Conservation (phyloP, 1,139 yeast genomes). For the Magnusiomyces starmeri region DNA sequence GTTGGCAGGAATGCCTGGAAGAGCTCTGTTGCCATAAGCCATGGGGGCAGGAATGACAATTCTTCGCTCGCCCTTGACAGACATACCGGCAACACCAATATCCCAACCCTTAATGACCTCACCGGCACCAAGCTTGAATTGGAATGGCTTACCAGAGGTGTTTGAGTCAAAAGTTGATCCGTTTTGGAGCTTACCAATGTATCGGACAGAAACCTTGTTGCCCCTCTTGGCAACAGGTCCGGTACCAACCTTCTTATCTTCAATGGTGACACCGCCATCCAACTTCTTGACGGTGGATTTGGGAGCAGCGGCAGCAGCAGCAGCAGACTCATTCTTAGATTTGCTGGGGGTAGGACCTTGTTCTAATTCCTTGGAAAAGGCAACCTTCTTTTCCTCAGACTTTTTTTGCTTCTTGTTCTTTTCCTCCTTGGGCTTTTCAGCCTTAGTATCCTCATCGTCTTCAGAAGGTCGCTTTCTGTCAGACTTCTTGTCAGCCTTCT, state of each 20-base stretch:
- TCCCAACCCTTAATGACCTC: conserved; percentile 99
- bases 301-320: conserved; percentile 26
- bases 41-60: conserved; percentile 90
- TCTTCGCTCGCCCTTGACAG: conserved; percentile 98
- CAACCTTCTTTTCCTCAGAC: conserved; percentile 62
- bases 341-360: conserved; percentile 63
- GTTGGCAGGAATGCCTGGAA: conserved; percentile 97
- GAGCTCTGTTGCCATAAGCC: conserved; percentile 90
- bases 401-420: conserved; percentile 31
- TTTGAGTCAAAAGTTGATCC: conserved; percentile 96
- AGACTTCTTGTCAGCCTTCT: conserved; percentile 31
- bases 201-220: conserved; percentile 90
- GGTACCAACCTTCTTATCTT: conserved; percentile 83
- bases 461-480: conserved; percentile 42
- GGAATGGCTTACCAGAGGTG: conserved; percentile 94
- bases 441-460: conserved; percentile 24
- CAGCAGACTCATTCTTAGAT: conserved; percentile 4
- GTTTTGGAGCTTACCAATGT: conserved; percentile 93
- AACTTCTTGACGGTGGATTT: conserved; percentile 60
- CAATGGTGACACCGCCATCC: conserved; percentile 88
- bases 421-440: conserved; percentile 34
- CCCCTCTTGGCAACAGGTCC: conserved; percentile 88
- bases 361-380: conserved; percentile 83
- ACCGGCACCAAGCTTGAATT: conserved; percentile 87
- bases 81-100: conserved; percentile 97